A percentile compares a stretch with the other conserved stretches of the same genome.
Evolutionary conservation across 192 early-diverging fungal species (phyloP).

Genomic region (Globomyces pollinis-pini): DNA sequence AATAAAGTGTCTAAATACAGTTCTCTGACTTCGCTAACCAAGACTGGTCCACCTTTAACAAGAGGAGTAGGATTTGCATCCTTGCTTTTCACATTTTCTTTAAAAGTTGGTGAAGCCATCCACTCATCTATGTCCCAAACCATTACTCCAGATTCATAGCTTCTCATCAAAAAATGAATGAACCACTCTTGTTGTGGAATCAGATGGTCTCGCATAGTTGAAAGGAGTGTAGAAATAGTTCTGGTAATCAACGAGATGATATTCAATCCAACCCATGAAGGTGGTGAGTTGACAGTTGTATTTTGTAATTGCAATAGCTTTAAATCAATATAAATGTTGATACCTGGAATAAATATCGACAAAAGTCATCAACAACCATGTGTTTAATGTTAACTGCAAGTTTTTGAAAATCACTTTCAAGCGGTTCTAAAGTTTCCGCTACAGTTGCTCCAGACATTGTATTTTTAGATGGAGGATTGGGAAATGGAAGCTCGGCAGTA

Average conservation of each 20-base stretch:
- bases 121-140: constrained; percentile 46
- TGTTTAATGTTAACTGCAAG: constrained; percentile 32
- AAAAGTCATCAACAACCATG: constrained; percentile 74
- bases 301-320: constrained; percentile 39
- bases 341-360: constrained; percentile 74
- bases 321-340: not conserved
- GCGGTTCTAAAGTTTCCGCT: too few relatives aligned
- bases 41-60: constrained; percentile 7
- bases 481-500: not conserved
- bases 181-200: constrained; percentile 78
- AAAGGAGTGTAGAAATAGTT: constrained; percentile 61
- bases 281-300: constrained; percentile 30
- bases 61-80: constrained; percentile 7
- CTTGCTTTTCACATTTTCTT: not conserved
- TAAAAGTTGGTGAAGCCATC: not conserved
- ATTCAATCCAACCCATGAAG: constrained; percentile 24
- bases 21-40: constrained; percentile 73
- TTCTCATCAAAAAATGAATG: constrained; percentile 43
- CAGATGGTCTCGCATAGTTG: constrained; percentile 56
- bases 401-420: too few relatives aligned
- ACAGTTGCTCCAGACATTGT: not conserved
- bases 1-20: constrained; percentile 73
- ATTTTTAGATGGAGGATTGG: not conserved
- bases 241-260: constrained; percentile 56
- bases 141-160: constrained; percentile 36